Percentiles rank a stretch among this genome's conserved stretches.
phyloP scores from a whole-genome alignment of 345 rosid genomes.

The Draba incana region DNA sequence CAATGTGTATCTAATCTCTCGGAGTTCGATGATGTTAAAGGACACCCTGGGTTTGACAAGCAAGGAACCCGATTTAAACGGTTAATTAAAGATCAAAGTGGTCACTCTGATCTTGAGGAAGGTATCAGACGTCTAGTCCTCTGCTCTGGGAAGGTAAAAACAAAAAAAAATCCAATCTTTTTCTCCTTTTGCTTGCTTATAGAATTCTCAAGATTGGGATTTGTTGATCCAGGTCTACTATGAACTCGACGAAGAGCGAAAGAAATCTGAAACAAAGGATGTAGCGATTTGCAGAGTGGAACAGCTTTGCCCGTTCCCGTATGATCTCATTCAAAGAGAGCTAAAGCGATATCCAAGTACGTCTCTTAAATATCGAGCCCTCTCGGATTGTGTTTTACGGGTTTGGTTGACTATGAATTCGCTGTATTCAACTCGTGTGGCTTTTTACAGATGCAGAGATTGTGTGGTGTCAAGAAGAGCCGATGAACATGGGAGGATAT shows the following conservation, averaged over 20 bases:
- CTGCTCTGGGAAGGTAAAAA: slow-evolving; percentile 89
- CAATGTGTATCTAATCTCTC: slow-evolving; percentile 83
- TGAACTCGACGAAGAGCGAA: slow-evolving; percentile 72
- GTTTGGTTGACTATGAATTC: not conserved
- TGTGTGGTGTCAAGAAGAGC: slow-evolving; percentile 89
- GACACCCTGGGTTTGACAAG: slow-evolving; percentile 90
- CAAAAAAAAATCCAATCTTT: not conserved
- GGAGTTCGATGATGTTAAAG: slow-evolving; percentile 90
- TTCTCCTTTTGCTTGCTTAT: not conserved
- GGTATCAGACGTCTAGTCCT: slow-evolving; percentile 80
- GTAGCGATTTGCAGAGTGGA: slow-evolving; percentile 83
- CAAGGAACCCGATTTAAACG: slow-evolving; percentile 96
- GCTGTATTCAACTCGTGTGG: slow-evolving; percentile 13
- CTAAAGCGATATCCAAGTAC: slow-evolving; percentile 77
- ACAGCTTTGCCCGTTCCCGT: slow-evolving; percentile 78
- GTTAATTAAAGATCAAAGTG: slow-evolving; percentile 81
- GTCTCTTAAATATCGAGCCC: slow-evolving; percentile 7
- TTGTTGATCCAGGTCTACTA: slow-evolving; percentile 51
- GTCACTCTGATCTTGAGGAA: slow-evolving; percentile 74
- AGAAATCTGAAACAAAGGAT: slow-evolving; percentile 49
- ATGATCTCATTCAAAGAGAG: slow-evolving; percentile 72
- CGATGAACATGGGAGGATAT: slow-evolving; percentile 87
- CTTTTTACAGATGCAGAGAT: slow-evolving; percentile 59
- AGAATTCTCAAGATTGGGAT: not conserved
- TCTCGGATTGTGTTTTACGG: not conserved